Conservation (phyloP, 306 rosid genomes). For the Argentina anserina region DNA sequence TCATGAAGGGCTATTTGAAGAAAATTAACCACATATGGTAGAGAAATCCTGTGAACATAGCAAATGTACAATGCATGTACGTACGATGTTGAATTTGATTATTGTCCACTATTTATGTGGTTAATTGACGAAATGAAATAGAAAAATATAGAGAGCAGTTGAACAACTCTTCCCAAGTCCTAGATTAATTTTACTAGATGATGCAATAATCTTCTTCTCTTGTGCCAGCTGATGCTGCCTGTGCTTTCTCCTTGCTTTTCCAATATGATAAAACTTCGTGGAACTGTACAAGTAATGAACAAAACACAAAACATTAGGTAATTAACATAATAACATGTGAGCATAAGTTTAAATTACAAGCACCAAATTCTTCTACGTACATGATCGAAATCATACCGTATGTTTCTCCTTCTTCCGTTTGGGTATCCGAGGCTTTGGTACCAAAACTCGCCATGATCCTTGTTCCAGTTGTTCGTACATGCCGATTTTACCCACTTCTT, state of each 20-base stretch:
- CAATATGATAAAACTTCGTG: constrained; percentile 15
- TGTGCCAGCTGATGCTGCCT: background rate
- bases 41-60: background rate
- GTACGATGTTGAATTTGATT: background rate
- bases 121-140: background rate
- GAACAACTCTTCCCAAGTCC: background rate
- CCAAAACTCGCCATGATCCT: constrained; percentile 13
- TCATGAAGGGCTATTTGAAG: background rate
- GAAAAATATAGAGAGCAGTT: background rate
- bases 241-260: constrained; percentile 20
- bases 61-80: background rate
- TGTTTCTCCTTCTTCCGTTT: background rate
- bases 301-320: background rate
- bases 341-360: background rate
- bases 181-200: background rate
- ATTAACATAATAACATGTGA: no score
- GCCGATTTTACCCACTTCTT: background rate
- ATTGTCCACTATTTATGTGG: background rate
- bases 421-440: background rate
- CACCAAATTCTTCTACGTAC: background rate
- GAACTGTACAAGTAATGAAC: constrained; percentile 8
- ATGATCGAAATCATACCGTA: background rate
- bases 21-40: background rate
- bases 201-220: background rate
- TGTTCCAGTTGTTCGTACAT: constrained; percentile 5